Evolutionary conservation across 305 asterid genomes (phyloP).

Genomic region (Coffea humblotiana): DNA sequence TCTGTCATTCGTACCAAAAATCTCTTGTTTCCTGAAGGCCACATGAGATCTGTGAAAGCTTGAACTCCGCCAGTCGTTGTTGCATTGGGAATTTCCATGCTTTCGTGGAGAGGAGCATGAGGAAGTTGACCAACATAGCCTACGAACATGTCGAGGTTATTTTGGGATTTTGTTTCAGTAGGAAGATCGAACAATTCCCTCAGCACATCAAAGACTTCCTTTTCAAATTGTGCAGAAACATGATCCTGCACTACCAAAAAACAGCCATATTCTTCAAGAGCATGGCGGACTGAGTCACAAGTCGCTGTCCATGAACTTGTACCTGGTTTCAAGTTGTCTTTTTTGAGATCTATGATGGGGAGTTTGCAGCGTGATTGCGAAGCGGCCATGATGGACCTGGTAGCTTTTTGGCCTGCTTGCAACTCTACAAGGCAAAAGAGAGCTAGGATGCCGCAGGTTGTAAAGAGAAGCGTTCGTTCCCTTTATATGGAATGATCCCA

Average conservation of each 20-base stretch:
- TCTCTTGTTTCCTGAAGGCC: conserved; percentile 56
- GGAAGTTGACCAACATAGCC: conserved; percentile 55
- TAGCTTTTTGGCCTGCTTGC: background rate
- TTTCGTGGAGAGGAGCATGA: conserved; percentile 52
- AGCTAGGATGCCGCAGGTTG: background rate
- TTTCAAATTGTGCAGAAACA: conserved; percentile 31
- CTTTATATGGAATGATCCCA: background rate
- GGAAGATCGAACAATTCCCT: conserved; percentile 52
- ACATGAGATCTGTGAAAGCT: conserved; percentile 47
- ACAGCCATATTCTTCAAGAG: conserved; percentile 36
- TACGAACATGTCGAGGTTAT: conserved; percentile 35
- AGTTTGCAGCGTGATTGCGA: background rate
- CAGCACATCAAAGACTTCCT: conserved; percentile 37
- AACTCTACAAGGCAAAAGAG: background rate
- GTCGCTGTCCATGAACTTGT: conserved; percentile 1
- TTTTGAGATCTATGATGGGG: background rate
- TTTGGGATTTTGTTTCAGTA: conserved; percentile 43
- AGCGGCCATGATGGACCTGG: background rate
- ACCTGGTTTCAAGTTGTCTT: background rate
- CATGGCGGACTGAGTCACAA: background rate
- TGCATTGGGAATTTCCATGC: conserved; percentile 59
- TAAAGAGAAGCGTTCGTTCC: background rate
- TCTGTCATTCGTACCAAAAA: conserved; percentile 35
- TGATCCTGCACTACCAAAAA: conserved; percentile 42
- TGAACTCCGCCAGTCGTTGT: conserved; percentile 33